phyloP scores from a whole-genome alignment of 2,329 filamentous ascomycete species.

The Diaporthe velutina region DNA sequence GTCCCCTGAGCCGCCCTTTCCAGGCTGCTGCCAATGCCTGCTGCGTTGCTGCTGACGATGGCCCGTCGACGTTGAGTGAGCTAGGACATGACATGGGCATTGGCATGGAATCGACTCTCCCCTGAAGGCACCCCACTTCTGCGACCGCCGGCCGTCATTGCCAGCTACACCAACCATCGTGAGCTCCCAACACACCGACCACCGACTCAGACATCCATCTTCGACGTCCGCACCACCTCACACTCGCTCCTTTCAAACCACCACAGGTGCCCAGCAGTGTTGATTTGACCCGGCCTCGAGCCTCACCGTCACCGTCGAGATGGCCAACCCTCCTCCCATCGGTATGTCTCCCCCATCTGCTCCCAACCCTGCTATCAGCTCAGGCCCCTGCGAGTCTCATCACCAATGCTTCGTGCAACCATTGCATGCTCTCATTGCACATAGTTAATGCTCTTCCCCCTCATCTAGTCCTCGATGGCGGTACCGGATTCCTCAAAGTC shows the following conservation, averaged over 20 bases:
- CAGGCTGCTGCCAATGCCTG: neutral
- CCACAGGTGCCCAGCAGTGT: neutral
- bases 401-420: neutral
- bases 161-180: constrained; percentile 26
- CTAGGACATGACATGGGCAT: constrained; percentile 21
- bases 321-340: constrained; percentile 68
- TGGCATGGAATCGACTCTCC: constrained; percentile 24
- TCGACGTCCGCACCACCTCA: neutral
- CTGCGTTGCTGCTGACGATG: constrained; percentile 14
- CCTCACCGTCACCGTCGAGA: constrained; percentile 49
- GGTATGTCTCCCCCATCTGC: constrained; percentile 56
- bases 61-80: neutral
- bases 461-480: constrained; percentile 92
- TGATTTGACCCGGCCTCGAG: constrained; percentile 42
- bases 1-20: constrained; percentile 15
- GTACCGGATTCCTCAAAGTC: constrained; percentile 99
- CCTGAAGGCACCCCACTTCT: constrained; percentile 41
- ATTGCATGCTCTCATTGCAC: constrained; percentile 28
- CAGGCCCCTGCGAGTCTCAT: neutral
- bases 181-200: constrained; percentile 29
- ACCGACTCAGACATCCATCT: constrained; percentile 8
- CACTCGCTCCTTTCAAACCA: neutral
- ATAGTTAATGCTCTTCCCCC: constrained; percentile 23
- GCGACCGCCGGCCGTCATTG: constrained; percentile 37
- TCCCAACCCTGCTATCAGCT: neutral